Conservation (phyloP, 495 filamentous ascomycete genomes). For the Talaromyces liani region DNA sequence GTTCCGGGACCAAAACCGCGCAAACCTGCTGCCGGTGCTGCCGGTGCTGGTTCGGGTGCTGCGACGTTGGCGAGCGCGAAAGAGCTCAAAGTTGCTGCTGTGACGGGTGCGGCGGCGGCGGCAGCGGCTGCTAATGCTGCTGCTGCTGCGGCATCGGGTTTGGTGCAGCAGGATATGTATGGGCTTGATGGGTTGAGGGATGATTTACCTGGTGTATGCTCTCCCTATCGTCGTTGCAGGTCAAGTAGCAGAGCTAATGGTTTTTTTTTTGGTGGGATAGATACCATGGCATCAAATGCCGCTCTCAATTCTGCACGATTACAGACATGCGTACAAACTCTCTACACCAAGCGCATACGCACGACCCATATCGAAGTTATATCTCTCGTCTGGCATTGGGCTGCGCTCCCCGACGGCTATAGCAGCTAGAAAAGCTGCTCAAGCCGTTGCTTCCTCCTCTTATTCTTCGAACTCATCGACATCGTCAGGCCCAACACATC, state of each 20-base stretch:
- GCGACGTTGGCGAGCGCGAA: slow-evolving; percentile 7
- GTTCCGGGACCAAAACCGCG: slow-evolving; percentile 25
- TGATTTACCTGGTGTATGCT: slow-evolving; percentile 27
- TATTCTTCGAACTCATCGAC: not conserved
- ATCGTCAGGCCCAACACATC: slow-evolving; percentile 11
- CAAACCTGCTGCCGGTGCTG: slow-evolving; percentile 17
- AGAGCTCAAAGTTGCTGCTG: slow-evolving; percentile 20
- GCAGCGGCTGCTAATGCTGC: slow-evolving; percentile 12
- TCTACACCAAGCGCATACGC: slow-evolving; percentile 61
- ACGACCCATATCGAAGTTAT: slow-evolving; percentile 61
- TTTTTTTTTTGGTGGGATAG: slow-evolving; percentile 28
- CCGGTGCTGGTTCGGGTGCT: slow-evolving; percentile 10
- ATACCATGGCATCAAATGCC: slow-evolving; percentile 72
- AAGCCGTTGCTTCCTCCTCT: not conserved
- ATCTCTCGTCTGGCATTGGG: slow-evolving; percentile 68
- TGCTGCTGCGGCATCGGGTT: not conserved
- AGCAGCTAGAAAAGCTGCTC: slow-evolving; percentile 11
- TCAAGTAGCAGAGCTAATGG: too few relatives aligned
- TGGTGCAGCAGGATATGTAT: not conserved
- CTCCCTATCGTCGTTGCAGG: not conserved
- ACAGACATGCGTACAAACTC: slow-evolving; percentile 71
- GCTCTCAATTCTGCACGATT: slow-evolving; percentile 65
- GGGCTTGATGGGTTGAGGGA: slow-evolving; percentile 6
- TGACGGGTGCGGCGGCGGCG: slow-evolving; percentile 23
- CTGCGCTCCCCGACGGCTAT: slow-evolving; percentile 40